Evolutionary conservation across 2,329 filamentous ascomycete species (phyloP), one percentile per base, ranked within the genome.

Genomic region (Dactylellina sp.): DNA sequence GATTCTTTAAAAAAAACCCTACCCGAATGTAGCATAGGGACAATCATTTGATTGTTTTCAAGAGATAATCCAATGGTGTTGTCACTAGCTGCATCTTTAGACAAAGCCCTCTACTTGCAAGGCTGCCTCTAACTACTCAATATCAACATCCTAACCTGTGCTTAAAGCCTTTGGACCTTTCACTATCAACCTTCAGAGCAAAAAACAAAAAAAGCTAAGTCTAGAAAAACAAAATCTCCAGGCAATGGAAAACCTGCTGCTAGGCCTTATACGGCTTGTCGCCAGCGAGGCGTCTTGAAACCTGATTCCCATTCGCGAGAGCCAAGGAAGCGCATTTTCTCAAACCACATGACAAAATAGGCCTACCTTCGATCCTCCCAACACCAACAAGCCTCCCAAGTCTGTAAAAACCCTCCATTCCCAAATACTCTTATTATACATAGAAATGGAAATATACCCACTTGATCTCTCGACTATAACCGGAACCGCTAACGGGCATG

Each of bases 301-400:
- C 44, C 20, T 47, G 44, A 47, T 47, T 47, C n/a, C 44, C 20
- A 20, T n/a, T 24, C n/a, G 5, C 2, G 2, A 22, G 24, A n/a
- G n/a, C n/a, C 46, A 50, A 50, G 46, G 46, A 50, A 50, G 2
- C 20, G 7, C 11, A 46, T 2, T 25, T 50, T 50, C 46, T 50
- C 46, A 50, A 50, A 50, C 6, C 46, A 50, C 46, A 50, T 50
- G 5, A 50, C 46, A 18, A 50, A 50, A 50, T 9, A 16, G 46
- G 46, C 14, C 20, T 50, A 20, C 18, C 12, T 12, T 42, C 39
- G 28, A 32, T 40, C 14, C 14, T 14, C 37, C 14, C 42, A 46
- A 46, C 42, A 46, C 42, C 42, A 46, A 46, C 42, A 46, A 14
- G 39, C 14, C 3, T 18, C 3, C 4, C 11, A 32, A 32, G 28